Conservation (phyloP, 345 rosid genomes). For the Aethionema arabicum region DNA sequence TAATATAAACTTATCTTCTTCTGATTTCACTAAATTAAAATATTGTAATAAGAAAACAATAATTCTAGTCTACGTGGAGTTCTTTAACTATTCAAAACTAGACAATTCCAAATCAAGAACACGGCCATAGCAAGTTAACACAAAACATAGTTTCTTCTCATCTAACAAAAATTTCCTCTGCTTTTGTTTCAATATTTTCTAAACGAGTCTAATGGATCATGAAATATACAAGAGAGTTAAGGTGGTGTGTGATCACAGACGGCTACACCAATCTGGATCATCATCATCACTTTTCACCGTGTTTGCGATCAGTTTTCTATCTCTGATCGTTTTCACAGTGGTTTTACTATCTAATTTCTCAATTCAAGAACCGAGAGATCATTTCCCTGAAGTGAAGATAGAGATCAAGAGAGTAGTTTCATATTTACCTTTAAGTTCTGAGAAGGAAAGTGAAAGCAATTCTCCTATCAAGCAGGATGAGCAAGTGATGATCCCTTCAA, state of each 20-base stretch:
- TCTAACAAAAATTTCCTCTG: neutral
- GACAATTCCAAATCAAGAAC: slow-evolving; percentile 20
- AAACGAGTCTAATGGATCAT: slow-evolving; percentile 20
- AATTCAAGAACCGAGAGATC: slow-evolving; percentile 27
- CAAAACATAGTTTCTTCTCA: slow-evolving; percentile 5
- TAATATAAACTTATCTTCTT: neutral
- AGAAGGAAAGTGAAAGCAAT: slow-evolving; percentile 27
- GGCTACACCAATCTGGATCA: slow-evolving; percentile 23
- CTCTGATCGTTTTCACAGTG: slow-evolving; percentile 25
- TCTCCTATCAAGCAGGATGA: slow-evolving; percentile 8
- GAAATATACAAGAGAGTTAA: slow-evolving; percentile 20
- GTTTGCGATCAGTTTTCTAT: slow-evolving; percentile 17
- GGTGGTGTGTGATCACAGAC: slow-evolving; percentile 11
- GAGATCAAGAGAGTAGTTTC: slow-evolving; percentile 29
- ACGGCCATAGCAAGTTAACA: slow-evolving; percentile 22
- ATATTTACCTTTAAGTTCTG: slow-evolving; percentile 28
- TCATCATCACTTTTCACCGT: slow-evolving; percentile 28
- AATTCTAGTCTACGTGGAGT: slow-evolving; percentile 13
- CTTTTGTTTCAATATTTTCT: neutral
- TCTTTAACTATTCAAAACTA: slow-evolving; percentile 17
- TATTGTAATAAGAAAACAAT: neutral
- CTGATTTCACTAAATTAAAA: slow-evolving; percentile 4
- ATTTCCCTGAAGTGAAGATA: slow-evolving; percentile 27
- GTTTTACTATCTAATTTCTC: slow-evolving; percentile 26
- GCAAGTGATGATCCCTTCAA: slow-evolving; percentile 22